A percentile compares a stretch with the other conserved stretches of the same genome.
Evolutionary conservation across 768 basidiomycete species (phyloP).

Genomic region (Kwoniella heveanensis): DNA sequence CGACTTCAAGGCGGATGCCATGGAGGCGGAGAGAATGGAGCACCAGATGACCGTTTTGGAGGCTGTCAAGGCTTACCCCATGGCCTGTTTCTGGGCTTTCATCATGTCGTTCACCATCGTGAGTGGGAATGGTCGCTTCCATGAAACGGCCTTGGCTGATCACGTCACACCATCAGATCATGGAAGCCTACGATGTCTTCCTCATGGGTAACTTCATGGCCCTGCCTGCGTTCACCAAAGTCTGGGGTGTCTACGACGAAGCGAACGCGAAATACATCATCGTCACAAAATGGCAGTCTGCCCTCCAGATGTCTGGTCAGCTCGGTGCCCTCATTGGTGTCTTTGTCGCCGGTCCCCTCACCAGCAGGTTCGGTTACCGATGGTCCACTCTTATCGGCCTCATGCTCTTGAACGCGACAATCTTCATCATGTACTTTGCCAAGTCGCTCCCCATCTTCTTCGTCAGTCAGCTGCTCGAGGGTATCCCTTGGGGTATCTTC

Average conservation of each 20-base stretch:
- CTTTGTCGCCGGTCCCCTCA: conserved; percentile 45
- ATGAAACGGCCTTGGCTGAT: background rate
- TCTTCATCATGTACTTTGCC: conserved; percentile 48
- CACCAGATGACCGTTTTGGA: conserved; percentile 42
- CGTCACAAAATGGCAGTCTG: conserved; percentile 44
- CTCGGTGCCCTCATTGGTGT: conserved; percentile 48
- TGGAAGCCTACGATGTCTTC: conserved; percentile 42
- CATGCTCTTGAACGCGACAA: conserved; percentile 39
- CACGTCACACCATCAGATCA: too few relatives aligned
- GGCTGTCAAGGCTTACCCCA: conserved; percentile 46
- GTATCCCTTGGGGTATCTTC: conserved; percentile 50
- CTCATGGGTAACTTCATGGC: conserved; percentile 44
- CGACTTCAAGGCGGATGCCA: conserved; percentile 34
- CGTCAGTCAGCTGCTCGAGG: conserved; percentile 45
- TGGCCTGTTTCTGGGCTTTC: conserved; percentile 52
- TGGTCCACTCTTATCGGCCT: conserved; percentile 42
- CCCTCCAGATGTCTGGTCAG: conserved; percentile 38
- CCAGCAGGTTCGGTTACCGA: conserved; percentile 43
- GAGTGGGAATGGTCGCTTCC: conserved; percentile 8
- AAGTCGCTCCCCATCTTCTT: conserved; percentile 42
- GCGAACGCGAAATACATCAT: conserved; percentile 24
- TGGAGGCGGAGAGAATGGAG: conserved; percentile 44
- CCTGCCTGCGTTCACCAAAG: conserved; percentile 30
- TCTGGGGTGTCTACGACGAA: conserved; percentile 28
- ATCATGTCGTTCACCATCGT: conserved; percentile 45